Evolutionary conservation across 306 rosid species (phyloP), one percentile per base, ranked within the genome.

Genomic region (Corylus avellana): DNA sequence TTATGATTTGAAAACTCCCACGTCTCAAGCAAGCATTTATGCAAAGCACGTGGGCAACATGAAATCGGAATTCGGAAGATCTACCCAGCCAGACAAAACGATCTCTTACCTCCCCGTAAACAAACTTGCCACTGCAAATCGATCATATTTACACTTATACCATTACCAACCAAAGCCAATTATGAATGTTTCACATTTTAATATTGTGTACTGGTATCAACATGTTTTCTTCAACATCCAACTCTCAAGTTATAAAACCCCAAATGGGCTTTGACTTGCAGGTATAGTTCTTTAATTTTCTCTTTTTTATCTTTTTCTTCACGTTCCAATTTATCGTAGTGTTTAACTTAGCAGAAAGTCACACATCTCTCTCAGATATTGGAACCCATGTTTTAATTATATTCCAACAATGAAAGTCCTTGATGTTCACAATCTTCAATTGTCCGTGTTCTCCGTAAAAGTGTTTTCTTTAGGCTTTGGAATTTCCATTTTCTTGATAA

Each of bases 231-330:
- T 49, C 25, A 25, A 7, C 59, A 8, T 16, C 57, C 39, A 80
- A 20, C 39, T 25, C 44, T 42, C 56, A 22, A 25, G 17, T 50
- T 10, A 37, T 29, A 29, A 42, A 27, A 67, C 14, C 72, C 25
- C 70, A 32, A 69, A 42, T 55, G 85, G 75, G 72, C 59, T 67
- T 80, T 80, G 84, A 80, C 84, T 80, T 17, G 84, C 66, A 55
- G 79, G 44, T 75, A 63, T 42, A 22, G 49, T 44, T 12, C 16
- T 27, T 48, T 13, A 18, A 35, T 13, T 5, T 56, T 75, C 2
- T 42, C 3, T 16, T 16, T 47, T 8, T 39, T 1, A 22, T n/a
- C 4, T 14, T 14, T 35, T 25, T 37, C 2, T 54, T 55, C 42
- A 5, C 63, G 2, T 46, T 29, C 7, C 61, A 25, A 63, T 22